A percentile compares a stretch with the other conserved stretches of the same genome.
These are phyloP conservation scores for Rosa persica DNA, from an alignment of 306 rosid species.

Conservation along the genomic window DNA sequence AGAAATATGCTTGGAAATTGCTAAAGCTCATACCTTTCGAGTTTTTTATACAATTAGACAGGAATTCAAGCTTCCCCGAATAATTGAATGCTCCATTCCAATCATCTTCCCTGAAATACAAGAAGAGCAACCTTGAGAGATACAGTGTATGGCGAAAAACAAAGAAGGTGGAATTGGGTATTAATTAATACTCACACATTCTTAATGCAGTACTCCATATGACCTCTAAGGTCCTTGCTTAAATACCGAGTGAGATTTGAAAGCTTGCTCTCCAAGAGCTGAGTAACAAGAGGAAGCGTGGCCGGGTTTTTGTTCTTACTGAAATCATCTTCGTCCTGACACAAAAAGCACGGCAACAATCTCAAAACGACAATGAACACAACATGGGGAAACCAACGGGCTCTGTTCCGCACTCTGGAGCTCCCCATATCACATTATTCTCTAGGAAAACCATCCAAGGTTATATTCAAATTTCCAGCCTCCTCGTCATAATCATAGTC, in stretches of 20 bases:
- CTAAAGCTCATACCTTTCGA: conserved; percentile 41
- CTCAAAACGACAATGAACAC: conserved; percentile 27
- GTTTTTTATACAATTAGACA: conserved; percentile 56
- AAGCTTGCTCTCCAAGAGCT: conserved; percentile 41
- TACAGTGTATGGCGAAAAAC: not conserved
- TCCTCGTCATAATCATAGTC: not conserved
- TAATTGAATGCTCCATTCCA: conserved; percentile 74
- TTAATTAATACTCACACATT: conserved; percentile 48
- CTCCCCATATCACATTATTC: conserved; percentile 28
- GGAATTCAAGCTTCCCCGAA: conserved; percentile 48
- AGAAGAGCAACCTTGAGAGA: conserved; percentile 1
- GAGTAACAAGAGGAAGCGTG: conserved; percentile 32
- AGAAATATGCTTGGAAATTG: not conserved
- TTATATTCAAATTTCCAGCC: not conserved
- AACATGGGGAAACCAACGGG: conserved; percentile 28
- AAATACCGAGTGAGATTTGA: conserved; percentile 43
- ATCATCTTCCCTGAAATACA: conserved; percentile 54
- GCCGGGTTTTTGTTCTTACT: conserved; percentile 23
- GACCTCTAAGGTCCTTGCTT: conserved; percentile 37
- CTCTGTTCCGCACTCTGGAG: conserved; percentile 36
- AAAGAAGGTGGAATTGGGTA: not conserved
- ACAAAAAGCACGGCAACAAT: conserved; percentile 28
- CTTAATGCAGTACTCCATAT: conserved; percentile 64
- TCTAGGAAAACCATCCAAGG: conserved; percentile 26
- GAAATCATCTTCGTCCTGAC: conserved; percentile 36